Evolutionary conservation across 148 eudicot genomes (phyloP).

Genomic region (Rhododendron griersonianum): DNA sequence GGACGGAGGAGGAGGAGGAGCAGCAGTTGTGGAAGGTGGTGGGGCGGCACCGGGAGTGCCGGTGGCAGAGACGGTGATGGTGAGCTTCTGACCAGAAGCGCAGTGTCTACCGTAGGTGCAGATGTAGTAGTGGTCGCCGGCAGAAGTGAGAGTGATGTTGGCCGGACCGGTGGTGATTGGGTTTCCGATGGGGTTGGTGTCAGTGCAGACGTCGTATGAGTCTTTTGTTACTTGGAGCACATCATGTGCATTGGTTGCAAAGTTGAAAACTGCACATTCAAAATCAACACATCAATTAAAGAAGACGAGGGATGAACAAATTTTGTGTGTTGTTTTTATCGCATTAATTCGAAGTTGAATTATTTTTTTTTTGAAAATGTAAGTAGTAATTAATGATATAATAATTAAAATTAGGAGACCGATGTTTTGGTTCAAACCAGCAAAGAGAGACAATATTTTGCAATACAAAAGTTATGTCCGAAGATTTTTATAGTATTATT

Average conservation of each 20-base stretch:
- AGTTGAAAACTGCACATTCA: conserved; percentile 17
- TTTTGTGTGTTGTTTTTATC: too few species aligned
- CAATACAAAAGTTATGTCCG: too few species aligned
- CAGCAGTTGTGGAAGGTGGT: not conserved
- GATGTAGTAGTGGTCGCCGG: conserved; percentile 18
- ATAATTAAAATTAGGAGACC: too few species aligned
- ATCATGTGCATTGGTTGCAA: conserved; percentile 8
- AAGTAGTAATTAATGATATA: too few species aligned
- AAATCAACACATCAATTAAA: not conserved
- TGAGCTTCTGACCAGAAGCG: conserved; percentile 3
- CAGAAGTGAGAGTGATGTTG: conserved; percentile 15
- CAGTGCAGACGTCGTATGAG: conserved; percentile 15
- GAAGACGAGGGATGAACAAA: not conserved
- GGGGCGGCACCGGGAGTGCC: conserved; percentile 8
- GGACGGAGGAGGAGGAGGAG: conserved; percentile 1
- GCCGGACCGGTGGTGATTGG: conserved; percentile 14
- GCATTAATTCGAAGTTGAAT: too few species aligned
- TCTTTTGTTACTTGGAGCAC: conserved; percentile 9
- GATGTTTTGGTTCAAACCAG: too few species aligned
- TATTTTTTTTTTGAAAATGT: too few species aligned
- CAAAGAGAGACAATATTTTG: too few species aligned
- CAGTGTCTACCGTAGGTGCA: conserved; percentile 20
- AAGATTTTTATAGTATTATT: too few species aligned
- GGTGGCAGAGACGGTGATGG: conserved; percentile 12
- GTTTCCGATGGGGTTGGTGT: conserved; percentile 10